Base-by-base conservation (phyloP, 2,329 filamentous ascomycete species). In the Colletotrichum sp. region DNA sequence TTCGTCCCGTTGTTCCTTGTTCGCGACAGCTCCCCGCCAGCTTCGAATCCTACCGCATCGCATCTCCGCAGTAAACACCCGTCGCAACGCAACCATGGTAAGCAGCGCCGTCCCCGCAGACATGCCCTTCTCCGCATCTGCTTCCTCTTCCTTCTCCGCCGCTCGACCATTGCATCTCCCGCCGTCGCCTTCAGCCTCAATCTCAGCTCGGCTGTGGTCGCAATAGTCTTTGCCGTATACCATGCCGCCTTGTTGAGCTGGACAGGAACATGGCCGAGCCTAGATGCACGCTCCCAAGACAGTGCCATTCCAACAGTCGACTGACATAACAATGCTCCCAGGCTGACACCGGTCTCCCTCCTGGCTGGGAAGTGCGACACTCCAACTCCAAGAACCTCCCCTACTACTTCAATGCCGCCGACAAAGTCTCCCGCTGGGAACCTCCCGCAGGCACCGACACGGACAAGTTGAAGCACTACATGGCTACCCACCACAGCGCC, bases 351-450 rank as follows among this genome's bases (percentile, higher is more conserved):
- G 96, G 96, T 84, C 92, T 98, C 78, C 96, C 96, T 77, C 85
- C 92, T 66, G 92, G 93, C 84, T 98, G 96, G 96, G 97, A 98
- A 88, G 95, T 99, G 83, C 95, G 97, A 84, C 95, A 97, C 88
- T 98, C 95, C 85, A 98, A 98, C 89, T 98, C 95, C 86, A 98
- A 98, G 89, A 98, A 98, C 87, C 94, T 98, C 43, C 97, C 97
- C 48, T 99, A 99, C 90, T 99, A 98, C 89, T 98, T 98, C 93
- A 97, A 98, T 87, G 89, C 94, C 61, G 88, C 87, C 79, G 95
- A 95, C 78, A 96, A 96, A 84, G 93, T 95, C 83, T 98, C 97
- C 78, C 92, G 95, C 86, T 99, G 97, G 97, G 97, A 98, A 83
- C 96, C 97, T 5, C 97, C 97, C 10, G 84, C 91, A 60, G 95